Base-by-base conservation (phyloP, 1,284 basidiomycete species). In the Ganoderma sinense region DNA sequence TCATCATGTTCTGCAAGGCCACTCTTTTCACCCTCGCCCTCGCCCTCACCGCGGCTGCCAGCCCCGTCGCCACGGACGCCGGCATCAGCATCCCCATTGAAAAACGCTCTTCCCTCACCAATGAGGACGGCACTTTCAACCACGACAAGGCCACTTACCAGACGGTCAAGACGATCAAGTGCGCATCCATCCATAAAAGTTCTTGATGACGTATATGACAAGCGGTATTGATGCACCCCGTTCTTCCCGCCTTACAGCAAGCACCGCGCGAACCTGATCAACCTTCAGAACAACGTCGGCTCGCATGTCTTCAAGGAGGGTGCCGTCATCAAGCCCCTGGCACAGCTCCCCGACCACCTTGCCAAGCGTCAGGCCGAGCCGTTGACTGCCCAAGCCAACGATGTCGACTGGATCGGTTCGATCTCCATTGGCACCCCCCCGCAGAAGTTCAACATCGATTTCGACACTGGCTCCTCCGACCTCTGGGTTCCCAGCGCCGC, bases 401-500 rank as follows among this genome's bases (percentile, higher is more conserved):
- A 73, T 58, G 26, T 63, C 18, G 71, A 79, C 62, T 81, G 78
- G 79, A 76, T 75, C 48, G 79, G 80, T 48, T 69, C 71, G 45
- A 77, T 80, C 68, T 74, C 72, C 53, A 76, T 80, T 59, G 80
- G 80, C 64, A 79, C 77, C 53, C 79, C 79, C 20, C 62, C 74
- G 58, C 70, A 74, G 67, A 68, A 68, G 60, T 75, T 75, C 67
- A 58, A 72, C 39, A 68, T 79, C 68, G 76, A 80, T 74, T 65
- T 78, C 74, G 76, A 71, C 71, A 76, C 72, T 53, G 71, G 69
- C 61, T 75, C 73, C 16, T 70, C 71, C 48, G 71, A 74, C 65
- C 74, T 83, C 18, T 80, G 87, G 73, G 78, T 87, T 41, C 86
- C 86, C 16, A 79, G 77, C 18, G 63, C 74, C 39, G 68, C 73